Evolutionary conservation across 2,329 filamentous ascomycete genomes (phyloP).

Genomic region (Paramyrothecium sp.): DNA sequence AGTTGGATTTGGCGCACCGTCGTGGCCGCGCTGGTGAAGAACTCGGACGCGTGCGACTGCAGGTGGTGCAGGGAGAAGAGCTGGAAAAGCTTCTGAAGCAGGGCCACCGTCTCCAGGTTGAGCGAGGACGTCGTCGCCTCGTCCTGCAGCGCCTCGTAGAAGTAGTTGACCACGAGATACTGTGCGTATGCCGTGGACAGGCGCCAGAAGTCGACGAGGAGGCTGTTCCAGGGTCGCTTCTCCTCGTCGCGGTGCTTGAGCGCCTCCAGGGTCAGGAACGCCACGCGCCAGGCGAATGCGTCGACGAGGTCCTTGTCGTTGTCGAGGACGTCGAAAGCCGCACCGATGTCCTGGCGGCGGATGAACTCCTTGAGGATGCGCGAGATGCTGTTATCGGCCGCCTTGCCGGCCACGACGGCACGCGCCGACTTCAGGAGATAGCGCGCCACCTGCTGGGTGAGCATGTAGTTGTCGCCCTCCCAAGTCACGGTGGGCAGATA

Average conservation of each 20-base stretch:
- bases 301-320: constrained; percentile 68
- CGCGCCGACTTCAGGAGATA: constrained; percentile 77
- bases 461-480: constrained; percentile 83
- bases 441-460: constrained; percentile 75
- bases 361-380: constrained; percentile 65
- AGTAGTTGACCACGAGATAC: constrained; percentile 77
- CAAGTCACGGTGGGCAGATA: constrained; percentile 70
- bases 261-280: constrained; percentile 73
- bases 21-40: constrained; percentile 68
- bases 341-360: constrained; percentile 64
- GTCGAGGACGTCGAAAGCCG: constrained; percentile 72
- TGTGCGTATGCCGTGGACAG: constrained; percentile 74
- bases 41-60: constrained; percentile 68
- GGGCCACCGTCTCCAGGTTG: constrained; percentile 51
- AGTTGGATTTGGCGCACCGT: constrained; percentile 72
- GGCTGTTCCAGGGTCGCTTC: constrained; percentile 74
- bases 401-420: constrained; percentile 63
- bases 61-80: constrained; percentile 68
- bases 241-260: constrained; percentile 72
- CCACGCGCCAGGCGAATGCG: constrained; percentile 73
- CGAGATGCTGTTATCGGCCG: constrained; percentile 31
- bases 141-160: constrained; percentile 44
- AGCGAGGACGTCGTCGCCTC: constrained; percentile 50
- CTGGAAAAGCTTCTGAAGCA: constrained; percentile 77
- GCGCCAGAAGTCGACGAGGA: constrained; percentile 76